phyloP scores from a whole-genome alignment of 345 rosid species.

The Geranium rotundifolium region DNA sequence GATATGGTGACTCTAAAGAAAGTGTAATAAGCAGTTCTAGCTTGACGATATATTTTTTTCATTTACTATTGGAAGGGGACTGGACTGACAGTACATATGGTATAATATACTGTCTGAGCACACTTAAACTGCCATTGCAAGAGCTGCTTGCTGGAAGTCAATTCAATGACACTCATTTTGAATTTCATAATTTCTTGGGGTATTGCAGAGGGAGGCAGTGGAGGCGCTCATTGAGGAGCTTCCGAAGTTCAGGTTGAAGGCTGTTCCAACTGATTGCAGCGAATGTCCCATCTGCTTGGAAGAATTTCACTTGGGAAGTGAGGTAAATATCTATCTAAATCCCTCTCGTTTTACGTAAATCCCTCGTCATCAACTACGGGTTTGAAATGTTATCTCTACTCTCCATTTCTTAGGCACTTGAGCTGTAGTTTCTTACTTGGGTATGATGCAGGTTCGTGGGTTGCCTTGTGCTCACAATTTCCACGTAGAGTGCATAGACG shows the following conservation, averaged over 20 bases:
- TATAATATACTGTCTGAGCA: no score
- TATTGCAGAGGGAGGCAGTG: constrained; percentile 76
- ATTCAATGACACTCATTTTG: not conserved
- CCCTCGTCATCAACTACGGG: no score
- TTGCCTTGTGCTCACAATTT: constrained; percentile 98
- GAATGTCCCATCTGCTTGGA: constrained; percentile 99
- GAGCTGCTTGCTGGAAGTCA: not conserved
- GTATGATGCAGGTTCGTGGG: constrained; percentile 73
- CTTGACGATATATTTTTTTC: not conserved
- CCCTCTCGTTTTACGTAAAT: not conserved
- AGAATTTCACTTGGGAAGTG: constrained; percentile 80
- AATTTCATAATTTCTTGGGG: not conserved
- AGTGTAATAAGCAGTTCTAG: not conserved
- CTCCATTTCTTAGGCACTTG: not conserved
- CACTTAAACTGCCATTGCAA: no score
- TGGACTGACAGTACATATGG: not conserved
- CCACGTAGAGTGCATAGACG: constrained; percentile 90
- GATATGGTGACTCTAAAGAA: not conserved
- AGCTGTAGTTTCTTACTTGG: not conserved
- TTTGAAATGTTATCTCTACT: not conserved
- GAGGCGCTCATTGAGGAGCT: constrained; percentile 96
- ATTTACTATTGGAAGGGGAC: not conserved
- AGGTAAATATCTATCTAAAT: constrained; percentile 42
- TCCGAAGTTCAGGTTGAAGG: constrained; percentile 88
- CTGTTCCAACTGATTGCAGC: constrained; percentile 93